Percentiles rank a stretch among this genome's conserved stretches.
Conservation (phyloP, 352 stramenopile genomes). For the Vaucheria bursata region DNA sequence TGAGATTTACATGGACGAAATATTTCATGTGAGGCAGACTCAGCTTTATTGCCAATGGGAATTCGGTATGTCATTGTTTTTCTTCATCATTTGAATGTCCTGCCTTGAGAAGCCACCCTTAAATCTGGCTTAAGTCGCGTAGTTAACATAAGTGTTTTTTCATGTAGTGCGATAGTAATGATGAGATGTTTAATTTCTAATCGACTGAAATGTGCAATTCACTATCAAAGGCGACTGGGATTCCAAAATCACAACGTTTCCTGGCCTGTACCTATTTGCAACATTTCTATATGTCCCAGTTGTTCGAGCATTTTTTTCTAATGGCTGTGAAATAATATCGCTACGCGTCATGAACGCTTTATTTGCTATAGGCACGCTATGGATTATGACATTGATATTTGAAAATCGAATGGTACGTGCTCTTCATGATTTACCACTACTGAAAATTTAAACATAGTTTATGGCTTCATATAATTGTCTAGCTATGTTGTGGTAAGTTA, state of each 20-base stretch:
- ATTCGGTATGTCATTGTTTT: constrained; percentile 57
- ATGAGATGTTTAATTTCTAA: too few species aligned
- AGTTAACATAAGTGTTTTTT: too few species aligned
- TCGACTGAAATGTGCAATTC: too few species aligned
- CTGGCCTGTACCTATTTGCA: constrained; percentile 66
- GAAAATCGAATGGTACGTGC: constrained; percentile 31
- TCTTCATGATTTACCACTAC: too few species aligned
- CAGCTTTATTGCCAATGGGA: constrained; percentile 35
- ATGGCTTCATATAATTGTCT: too few species aligned
- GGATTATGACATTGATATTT: constrained; percentile 23
- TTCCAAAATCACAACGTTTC: constrained; percentile 81
- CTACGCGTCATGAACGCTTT: constrained; percentile 68
- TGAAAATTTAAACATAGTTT: too few species aligned
- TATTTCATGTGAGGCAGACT: constrained; percentile 44
- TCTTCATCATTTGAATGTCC: too few species aligned
- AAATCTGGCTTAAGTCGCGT: too few species aligned
- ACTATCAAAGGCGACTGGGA: constrained; percentile 77
- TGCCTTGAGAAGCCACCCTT: too few species aligned
- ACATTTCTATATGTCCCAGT: constrained; percentile 17
- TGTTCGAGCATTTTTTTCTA: neutral
- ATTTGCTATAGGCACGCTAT: constrained; percentile 51
- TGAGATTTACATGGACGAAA: constrained; percentile 28
- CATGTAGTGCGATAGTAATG: too few species aligned
- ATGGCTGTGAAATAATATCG: constrained; percentile 55
- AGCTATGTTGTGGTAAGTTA: too few species aligned